These are phyloP conservation scores for Colletotrichum musae DNA, from an alignment of 2,329 filamentous ascomycete genomes.

Conservation along the genomic window DNA sequence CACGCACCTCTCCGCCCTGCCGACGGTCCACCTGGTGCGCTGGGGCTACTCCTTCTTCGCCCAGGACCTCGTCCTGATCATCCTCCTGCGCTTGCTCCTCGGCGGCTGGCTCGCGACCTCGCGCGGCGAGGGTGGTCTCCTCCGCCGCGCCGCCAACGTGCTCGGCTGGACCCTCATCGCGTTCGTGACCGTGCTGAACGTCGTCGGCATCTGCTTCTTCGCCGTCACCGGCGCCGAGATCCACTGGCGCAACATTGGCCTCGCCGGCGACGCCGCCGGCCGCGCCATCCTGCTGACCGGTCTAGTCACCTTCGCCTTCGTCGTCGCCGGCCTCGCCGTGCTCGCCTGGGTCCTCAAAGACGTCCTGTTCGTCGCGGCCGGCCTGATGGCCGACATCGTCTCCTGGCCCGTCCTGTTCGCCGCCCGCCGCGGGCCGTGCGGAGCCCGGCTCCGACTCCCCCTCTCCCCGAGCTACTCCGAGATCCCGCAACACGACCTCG, in stretches of 20 bases:
- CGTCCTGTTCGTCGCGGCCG: constrained; percentile 41
- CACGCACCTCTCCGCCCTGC: constrained; percentile 50
- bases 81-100: constrained; percentile 51
- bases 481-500: constrained; percentile 46
- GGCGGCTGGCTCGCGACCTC: constrained; percentile 43
- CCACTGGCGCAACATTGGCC: constrained; percentile 52
- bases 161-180: constrained; percentile 35
- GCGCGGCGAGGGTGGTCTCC: constrained; percentile 19
- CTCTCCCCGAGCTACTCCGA: constrained; percentile 41
- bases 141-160: constrained; percentile 15
- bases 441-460: neutral
- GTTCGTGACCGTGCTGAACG: constrained; percentile 41
- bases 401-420: constrained; percentile 44
- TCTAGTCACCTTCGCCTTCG: constrained; percentile 46
- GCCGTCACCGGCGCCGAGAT: constrained; percentile 51
- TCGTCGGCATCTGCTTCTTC: constrained; percentile 47
- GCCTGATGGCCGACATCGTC: constrained; percentile 46
- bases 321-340: constrained; percentile 38
- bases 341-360: constrained; percentile 48
- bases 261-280: constrained; percentile 50
- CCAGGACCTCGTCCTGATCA: constrained; percentile 51
- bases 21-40: constrained; percentile 47
- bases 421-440: constrained; percentile 24
- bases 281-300: constrained; percentile 50
- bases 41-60: constrained; percentile 54